Percentiles rank a stretch among this genome's conserved stretches.
Conservation (phyloP, 805 yeast species). For the Millerozyma miso region DNA sequence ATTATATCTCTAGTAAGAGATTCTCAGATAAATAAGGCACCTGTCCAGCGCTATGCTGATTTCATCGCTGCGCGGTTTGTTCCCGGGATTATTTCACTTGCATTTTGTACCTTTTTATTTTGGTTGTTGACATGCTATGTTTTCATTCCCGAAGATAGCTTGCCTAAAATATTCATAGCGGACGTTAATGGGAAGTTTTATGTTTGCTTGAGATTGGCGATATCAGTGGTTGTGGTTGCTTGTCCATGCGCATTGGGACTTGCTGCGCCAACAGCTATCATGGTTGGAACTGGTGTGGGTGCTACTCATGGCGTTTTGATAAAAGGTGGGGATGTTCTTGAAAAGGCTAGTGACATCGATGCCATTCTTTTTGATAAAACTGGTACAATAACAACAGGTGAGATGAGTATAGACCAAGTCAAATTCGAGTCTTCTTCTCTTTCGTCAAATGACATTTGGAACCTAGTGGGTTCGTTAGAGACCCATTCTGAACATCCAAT, state of each 20-base stretch:
- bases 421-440: slow-evolving; percentile 10
- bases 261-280: slow-evolving; percentile 97
- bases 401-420: slow-evolving; percentile 46
- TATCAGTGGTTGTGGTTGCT: slow-evolving; percentile 93
- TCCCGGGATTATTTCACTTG: slow-evolving; percentile 60
- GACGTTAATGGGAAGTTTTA: slow-evolving; percentile 54
- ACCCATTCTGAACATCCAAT: slow-evolving; percentile 81
- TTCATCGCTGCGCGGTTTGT: slow-evolving; percentile 81
- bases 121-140: slow-evolving; percentile 34
- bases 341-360: slow-evolving; percentile 60
- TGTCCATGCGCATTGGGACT: slow-evolving; percentile 98
- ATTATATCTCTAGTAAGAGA: slow-evolving; percentile 82
- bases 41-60: slow-evolving; percentile 88
- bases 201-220: slow-evolving; percentile 72
- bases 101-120: slow-evolving; percentile 56
- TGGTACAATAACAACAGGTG: slow-evolving; percentile 88
- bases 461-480: slow-evolving; percentile 57
- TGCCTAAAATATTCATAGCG: slow-evolving; percentile 47
- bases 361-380: slow-evolving; percentile 88
- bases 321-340: slow-evolving; percentile 90
- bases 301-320: slow-evolving; percentile 85
- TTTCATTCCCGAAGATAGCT: slow-evolving; percentile 12
- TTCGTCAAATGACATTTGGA: slow-evolving; percentile 42
- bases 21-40: slow-evolving; percentile 86
- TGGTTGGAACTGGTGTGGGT: slow-evolving; percentile 98